Evolutionary conservation across 768 basidiomycete genomes (phyloP).

Genomic region (Boletus insuetus): DNA sequence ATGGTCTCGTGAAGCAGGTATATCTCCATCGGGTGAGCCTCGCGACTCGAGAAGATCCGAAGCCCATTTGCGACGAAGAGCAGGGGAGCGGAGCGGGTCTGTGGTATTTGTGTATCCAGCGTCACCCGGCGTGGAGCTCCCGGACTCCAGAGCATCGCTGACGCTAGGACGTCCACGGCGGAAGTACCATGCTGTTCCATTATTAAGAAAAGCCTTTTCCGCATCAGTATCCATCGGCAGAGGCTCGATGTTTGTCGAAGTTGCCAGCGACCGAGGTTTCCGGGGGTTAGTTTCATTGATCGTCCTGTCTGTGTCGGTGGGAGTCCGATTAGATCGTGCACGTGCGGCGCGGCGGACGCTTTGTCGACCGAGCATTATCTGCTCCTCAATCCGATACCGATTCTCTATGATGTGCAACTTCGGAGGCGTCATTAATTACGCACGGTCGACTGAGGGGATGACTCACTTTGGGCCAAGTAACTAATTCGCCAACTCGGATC

Average conservation of each 20-base stretch:
- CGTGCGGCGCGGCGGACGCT: constrained; percentile 55
- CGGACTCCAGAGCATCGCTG: constrained; percentile 27
- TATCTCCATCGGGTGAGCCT: constrained; percentile 17
- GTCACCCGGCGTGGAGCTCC: constrained; percentile 33
- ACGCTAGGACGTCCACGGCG: constrained; percentile 42
- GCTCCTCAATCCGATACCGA: constrained; percentile 78
- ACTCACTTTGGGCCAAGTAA: constrained; percentile 94
- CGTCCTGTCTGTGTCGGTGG: constrained; percentile 22
- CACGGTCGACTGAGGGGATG: background rate
- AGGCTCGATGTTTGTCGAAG: constrained; percentile 47
- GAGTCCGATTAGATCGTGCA: constrained; percentile 20
- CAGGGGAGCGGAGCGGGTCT: constrained; percentile 41
- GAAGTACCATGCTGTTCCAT: constrained; percentile 54
- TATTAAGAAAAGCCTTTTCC: constrained; percentile 60
- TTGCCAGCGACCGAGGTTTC: constrained; percentile 11
- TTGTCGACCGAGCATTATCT: constrained; percentile 78
- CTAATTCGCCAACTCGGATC: constrained; percentile 82
- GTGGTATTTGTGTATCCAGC: constrained; percentile 24
- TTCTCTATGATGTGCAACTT: constrained; percentile 95
- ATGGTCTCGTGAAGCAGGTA: constrained; percentile 7
- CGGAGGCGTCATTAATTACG: constrained; percentile 8
- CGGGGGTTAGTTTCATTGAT: constrained; percentile 23
- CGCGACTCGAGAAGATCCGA: constrained; percentile 40
- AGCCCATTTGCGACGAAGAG: constrained; percentile 48
- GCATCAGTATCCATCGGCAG: constrained; percentile 78